phyloP scores from a whole-genome alignment of 148 eudicot genomes.

The Bassia scoparia region DNA sequence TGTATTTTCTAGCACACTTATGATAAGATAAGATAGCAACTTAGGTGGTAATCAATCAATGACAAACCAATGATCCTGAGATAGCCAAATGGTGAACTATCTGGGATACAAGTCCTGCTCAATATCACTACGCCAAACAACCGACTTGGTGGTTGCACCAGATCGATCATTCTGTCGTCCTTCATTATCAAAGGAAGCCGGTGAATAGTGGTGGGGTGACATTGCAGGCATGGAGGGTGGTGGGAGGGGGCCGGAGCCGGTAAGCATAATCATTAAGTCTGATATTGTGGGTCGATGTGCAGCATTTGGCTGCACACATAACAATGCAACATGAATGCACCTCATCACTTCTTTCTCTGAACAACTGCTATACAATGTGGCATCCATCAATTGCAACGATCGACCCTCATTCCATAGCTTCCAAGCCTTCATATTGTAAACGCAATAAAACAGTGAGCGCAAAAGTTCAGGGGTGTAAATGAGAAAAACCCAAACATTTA shows the following conservation, averaged over 20 bases:
- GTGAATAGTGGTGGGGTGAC: not conserved
- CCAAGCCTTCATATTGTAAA: constrained; percentile 15
- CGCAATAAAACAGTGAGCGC: no score
- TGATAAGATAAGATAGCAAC: no score
- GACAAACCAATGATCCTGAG: no score
- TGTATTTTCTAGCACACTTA: no score
- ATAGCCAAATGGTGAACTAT: not conserved
- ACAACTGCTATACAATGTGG: not conserved
- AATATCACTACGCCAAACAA: not conserved
- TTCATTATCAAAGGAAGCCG: not conserved
- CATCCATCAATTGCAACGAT: constrained; percentile 12
- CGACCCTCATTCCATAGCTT: constrained; percentile 8
- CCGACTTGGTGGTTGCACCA: not conserved
- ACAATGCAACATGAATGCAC: constrained; percentile 22
- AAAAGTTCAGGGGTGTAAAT: no score
- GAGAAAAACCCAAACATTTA: no score
- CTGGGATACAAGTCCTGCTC: not conserved
- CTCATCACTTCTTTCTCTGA: constrained; percentile 18
- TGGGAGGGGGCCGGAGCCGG: not conserved
- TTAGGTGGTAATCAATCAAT: no score
- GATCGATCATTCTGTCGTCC: not conserved
- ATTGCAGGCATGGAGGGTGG: not conserved
- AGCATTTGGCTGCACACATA: constrained; percentile 23
- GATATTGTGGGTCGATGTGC: constrained; percentile 24
- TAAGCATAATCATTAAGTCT: constrained; percentile 8